A percentile compares a stretch with the other conserved stretches of the same genome.
phyloP scores from a whole-genome alignment of 140 eudicot genomes.

The Senecio squalidus region DNA sequence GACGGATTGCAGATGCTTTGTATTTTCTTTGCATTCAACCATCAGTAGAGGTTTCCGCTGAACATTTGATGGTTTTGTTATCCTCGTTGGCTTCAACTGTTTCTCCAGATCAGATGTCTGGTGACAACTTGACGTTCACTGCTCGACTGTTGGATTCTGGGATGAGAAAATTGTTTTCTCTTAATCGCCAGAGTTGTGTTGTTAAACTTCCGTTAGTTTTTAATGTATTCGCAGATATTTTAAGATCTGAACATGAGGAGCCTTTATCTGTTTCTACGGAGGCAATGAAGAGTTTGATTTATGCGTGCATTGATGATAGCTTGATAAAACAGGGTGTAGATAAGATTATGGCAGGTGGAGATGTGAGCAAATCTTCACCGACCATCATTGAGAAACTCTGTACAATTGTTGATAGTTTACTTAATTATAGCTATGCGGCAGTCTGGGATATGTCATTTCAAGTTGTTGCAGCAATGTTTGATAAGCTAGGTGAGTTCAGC shows the following conservation, averaged over 20 bases:
- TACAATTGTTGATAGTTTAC: conserved; percentile 71
- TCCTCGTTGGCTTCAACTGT: conserved; percentile 54
- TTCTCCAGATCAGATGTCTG: conserved; percentile 62
- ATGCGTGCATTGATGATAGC: conserved; percentile 69
- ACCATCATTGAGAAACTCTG: conserved; percentile 76
- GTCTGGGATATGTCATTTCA: conserved; percentile 98
- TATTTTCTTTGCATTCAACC: conserved; percentile 58
- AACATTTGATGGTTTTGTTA: conserved; percentile 64
- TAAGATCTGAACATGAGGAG: conserved; percentile 88
- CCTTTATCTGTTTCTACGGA: conserved; percentile 67
- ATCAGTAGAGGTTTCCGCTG: conserved; percentile 57
- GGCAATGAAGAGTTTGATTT: conserved; percentile 65
- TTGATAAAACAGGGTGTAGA: conserved; percentile 81
- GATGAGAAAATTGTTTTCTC: conserved; percentile 54
- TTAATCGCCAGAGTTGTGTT: conserved; percentile 66
- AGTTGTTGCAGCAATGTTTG: conserved; percentile 79
- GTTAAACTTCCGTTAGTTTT: conserved; percentile 80
- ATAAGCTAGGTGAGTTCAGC: conserved; percentile 69
- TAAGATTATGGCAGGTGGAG: conserved; percentile 34
- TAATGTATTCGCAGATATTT: conserved; percentile 68
- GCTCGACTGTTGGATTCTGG: conserved; percentile 83
- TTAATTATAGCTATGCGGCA: conserved; percentile 59
- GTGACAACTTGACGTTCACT: conserved; percentile 80
- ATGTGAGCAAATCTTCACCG: conserved; percentile 49
- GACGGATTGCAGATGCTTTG: conserved; percentile 68